Evolutionary conservation across 495 filamentous ascomycete genomes (phyloP).

Genomic region (Aspergillus funiculosus): DNA sequence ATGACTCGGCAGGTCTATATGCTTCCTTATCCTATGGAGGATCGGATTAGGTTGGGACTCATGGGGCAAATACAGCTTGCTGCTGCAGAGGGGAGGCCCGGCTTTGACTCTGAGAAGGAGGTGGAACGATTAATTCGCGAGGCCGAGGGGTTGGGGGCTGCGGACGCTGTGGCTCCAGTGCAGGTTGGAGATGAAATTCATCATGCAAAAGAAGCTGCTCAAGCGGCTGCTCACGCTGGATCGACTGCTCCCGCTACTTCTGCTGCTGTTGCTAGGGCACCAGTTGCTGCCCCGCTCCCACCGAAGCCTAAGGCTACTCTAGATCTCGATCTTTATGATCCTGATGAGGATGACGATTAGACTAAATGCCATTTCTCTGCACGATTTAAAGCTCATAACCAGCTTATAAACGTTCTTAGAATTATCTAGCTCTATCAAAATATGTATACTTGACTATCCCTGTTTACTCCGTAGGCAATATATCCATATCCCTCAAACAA

Average conservation of each 20-base stretch:
- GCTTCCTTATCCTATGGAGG: slow-evolving; percentile 44
- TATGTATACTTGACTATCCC: too few relatives aligned
- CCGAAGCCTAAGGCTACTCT: slow-evolving; percentile 36
- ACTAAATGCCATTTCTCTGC: slow-evolving; percentile 47
- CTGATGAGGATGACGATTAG: slow-evolving; percentile 42
- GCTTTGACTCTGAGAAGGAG: slow-evolving; percentile 36
- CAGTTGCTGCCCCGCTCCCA: slow-evolving; percentile 19
- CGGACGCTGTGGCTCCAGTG: slow-evolving; percentile 22
- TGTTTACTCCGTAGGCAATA: too few relatives aligned
- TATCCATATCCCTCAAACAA: too few relatives aligned
- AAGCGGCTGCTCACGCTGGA: slow-evolving; percentile 33
- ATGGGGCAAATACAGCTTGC: slow-evolving; percentile 44
- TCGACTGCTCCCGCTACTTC: slow-evolving; percentile 33
- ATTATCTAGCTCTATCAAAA: too few relatives aligned
- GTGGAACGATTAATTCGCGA: slow-evolving; percentile 40
- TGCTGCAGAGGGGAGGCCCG: slow-evolving; percentile 26
- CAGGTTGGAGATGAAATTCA: slow-evolving; percentile 19
- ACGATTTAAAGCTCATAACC: too few relatives aligned
- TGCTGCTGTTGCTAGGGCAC: slow-evolving; percentile 15
- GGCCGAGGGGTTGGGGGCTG: slow-evolving; percentile 35
- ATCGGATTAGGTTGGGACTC: slow-evolving; percentile 43
- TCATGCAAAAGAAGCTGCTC: slow-evolving; percentile 33
- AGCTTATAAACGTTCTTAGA: too few relatives aligned
- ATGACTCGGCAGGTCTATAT: slow-evolving; percentile 41
- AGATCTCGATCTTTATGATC: slow-evolving; percentile 44